Base-by-base conservation (phyloP, 108 stramenopile species). In the Cylindrotheca fusiformis region DNA sequence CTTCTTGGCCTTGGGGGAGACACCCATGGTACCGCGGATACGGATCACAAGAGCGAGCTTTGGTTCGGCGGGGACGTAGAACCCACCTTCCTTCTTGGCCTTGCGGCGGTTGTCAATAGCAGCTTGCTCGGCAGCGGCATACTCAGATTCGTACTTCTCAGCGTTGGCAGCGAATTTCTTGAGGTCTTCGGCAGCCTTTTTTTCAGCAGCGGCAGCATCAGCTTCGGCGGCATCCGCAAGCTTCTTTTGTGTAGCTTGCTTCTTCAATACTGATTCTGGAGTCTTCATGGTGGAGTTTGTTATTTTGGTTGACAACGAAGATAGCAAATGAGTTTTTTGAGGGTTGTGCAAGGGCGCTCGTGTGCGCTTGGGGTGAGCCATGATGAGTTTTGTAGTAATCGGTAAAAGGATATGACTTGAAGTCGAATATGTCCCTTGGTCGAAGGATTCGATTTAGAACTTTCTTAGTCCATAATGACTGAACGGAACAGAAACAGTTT, bases 1-100 rank as follows among this genome's bases (percentile, higher is more conserved):
- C 92, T 97, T 98, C 93, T 96, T 96, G 77, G 93, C 94, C 95
- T 99, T 99, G 79, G 99, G 99, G 49, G 94, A 95, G 26, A 98
- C 97, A 58, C 99, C 99, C 65, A 98, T 97, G 86, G 94, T 98
- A 97, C 99, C 99, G 48, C 97, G 92, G 70, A 99, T 96, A 74
- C 99, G 97, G 71, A 98, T 82, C 32, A 99, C 95, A 51, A 98
- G 67, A 48, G 87, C 96, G 29, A 99, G 64, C 88, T 98, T 98
- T 68, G 97, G 96, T 79, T 96, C 85, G 24, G 96, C 85, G 30
- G 97, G 95, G 52, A 99, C 97, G 74, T 81, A 98, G 81, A 98
- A 96, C 69, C 94, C 91, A 60, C 97, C 97, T 21, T 82, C 60
- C 52, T 79, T 84, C 94, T 98, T 98, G 74, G 99, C 97, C 67